Conservation (phyloP, 495 filamentous ascomycete species). For the Evernia prunastri region DNA sequence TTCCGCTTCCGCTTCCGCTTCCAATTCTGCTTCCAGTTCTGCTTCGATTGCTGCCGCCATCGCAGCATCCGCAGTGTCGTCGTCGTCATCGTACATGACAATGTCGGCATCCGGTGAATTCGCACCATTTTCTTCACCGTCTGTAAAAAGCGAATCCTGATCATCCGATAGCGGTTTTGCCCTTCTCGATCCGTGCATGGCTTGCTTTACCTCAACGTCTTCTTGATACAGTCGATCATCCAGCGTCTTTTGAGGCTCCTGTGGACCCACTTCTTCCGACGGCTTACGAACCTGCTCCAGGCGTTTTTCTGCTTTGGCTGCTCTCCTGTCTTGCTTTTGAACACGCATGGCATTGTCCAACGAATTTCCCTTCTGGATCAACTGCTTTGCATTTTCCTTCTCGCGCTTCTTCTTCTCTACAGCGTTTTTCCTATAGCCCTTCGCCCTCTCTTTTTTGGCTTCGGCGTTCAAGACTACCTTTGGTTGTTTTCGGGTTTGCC, state of each 20-base stretch:
- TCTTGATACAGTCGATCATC: constrained; percentile 1
- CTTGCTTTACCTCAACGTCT: not conserved
- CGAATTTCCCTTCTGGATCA: not conserved
- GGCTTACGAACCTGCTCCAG: not conserved
- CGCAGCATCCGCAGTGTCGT: not conserved
- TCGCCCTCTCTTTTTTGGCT: not conserved
- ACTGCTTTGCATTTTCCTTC: not conserved
- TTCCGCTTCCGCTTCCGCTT: not conserved
- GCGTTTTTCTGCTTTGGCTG: not conserved
- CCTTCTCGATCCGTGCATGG: not conserved
- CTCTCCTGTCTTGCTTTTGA: not conserved
- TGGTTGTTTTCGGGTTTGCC: not conserved
- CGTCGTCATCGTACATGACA: not conserved
- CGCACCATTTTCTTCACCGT: not conserved
- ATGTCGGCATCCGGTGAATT: not conserved
- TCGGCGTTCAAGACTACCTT: not conserved
- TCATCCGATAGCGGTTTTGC: not conserved
- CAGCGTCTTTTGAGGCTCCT: not conserved
- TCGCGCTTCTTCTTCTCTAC: constrained; percentile 6
- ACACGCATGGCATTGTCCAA: not conserved
- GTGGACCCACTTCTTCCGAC: not conserved
- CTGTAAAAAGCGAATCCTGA: not conserved
- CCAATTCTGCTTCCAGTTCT: not conserved
- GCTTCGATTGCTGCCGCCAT: not conserved
- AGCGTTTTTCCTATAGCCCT: not conserved